Evolutionary conservation across 495 filamentous ascomycete species (phyloP), one percentile per base, ranked within the genome.

Genomic region (Aspergillus affinis): DNA sequence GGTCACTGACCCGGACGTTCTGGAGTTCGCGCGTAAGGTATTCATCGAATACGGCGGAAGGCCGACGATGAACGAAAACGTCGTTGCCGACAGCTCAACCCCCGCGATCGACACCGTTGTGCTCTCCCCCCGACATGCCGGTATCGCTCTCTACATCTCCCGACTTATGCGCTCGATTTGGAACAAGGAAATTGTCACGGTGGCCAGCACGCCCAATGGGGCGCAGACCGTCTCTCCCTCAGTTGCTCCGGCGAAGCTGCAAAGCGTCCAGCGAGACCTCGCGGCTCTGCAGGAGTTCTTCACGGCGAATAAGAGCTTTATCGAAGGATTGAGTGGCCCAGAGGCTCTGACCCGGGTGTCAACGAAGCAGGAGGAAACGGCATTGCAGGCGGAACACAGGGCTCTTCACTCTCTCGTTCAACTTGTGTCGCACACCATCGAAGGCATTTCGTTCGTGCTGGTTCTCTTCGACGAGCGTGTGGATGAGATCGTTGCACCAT

Each of bases 401-500:
- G 93, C 93, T 4, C 78, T 99, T 57, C 88, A 93, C 67, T 91
- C 91, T 1, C 81, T 98, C 27, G 84, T 92, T 48, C 83, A 88
- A 48, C 75, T 98, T 13, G 89, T 96, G 65, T 84, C 84, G 21
- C 89, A 88, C 70, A 90, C 96, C 41, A 90, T 96, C 27, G 95
- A 99, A 69, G 94, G 95, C 10, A 96, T 99, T 55, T 92, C 92
- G 0, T 99, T 99, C 60, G 90, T 96, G 9, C 79, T 91, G 32
- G 93, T 96, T 61, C 79, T 99, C 0, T 97, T 97, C 57, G 92
- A 97, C 56, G 92, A 98, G 76, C 84, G 88, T 3, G 86, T 96
- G 10, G 86, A 91, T 50, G 92, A 98, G 62, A 96, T 98, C 61
- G 87, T 91, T 48, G 72, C 84, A n/a, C 84, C 88, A 5, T 79